phyloP scores from a whole-genome alignment of 148 eudicot species.

The Diospyros kaki region DNA sequence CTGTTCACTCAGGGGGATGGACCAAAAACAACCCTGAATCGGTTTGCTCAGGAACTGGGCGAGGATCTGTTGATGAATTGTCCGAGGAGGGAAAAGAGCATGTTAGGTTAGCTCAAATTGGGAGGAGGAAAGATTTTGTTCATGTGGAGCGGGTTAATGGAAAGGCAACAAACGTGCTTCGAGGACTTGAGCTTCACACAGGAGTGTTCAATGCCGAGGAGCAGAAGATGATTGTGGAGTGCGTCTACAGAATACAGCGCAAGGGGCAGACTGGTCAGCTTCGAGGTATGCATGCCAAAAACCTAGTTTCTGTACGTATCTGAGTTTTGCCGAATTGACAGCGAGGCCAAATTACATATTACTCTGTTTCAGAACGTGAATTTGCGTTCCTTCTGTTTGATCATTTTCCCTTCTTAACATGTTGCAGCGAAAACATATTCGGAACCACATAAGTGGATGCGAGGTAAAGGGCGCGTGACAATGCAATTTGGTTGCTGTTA shows the following conservation, averaged over 20 bases:
- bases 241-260: slow-evolving; percentile 50
- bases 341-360: not conserved
- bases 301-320: not conserved
- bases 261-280: slow-evolving; percentile 69
- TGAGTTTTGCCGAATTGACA: not conserved
- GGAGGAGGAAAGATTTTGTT: slow-evolving; percentile 71
- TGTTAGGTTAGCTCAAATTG: slow-evolving; percentile 52
- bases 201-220: slow-evolving; percentile 90
- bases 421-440: slow-evolving; percentile 47
- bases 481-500: slow-evolving; percentile 70
- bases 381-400: not conserved
- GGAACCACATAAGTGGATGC: slow-evolving; percentile 62
- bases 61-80: slow-evolving; percentile 19
- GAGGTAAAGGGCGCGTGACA: slow-evolving; percentile 67
- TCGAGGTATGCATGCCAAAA: slow-evolving; percentile 53
- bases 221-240: slow-evolving; percentile 77
- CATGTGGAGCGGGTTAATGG: slow-evolving; percentile 71
- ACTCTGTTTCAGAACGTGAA: no score
- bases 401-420: not conserved
- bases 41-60: not conserved
- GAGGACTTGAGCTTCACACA: slow-evolving; percentile 90
- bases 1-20: slow-evolving; percentile 5
- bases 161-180: slow-evolving; percentile 61
- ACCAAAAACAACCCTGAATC: slow-evolving; percentile 16
- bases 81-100: slow-evolving; percentile 78